phyloP scores from a whole-genome alignment of 192 early-diverging fungal genomes.

The Umbelopsis vinacea region DNA sequence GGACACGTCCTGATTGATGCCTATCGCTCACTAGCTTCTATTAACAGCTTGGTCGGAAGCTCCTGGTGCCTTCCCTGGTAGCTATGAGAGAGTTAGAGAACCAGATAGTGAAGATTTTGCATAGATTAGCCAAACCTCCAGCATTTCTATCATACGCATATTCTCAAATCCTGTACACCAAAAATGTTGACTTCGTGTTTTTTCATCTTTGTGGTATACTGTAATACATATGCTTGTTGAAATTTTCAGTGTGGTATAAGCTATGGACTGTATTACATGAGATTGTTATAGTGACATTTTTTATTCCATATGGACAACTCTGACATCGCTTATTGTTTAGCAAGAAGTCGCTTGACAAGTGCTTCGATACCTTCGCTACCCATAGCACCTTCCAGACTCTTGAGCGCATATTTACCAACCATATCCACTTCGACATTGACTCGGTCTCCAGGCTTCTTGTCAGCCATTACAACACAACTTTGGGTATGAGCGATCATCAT shows the following conservation, averaged over 20 bases:
- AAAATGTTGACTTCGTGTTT: background rate
- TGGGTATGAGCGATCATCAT: slow-evolving; percentile 98
- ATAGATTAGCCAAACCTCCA: background rate
- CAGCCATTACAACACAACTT: slow-evolving; percentile 76
- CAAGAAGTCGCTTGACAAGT: slow-evolving; percentile 25
- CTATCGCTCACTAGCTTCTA: background rate
- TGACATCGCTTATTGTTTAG: background rate
- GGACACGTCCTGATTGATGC: background rate
- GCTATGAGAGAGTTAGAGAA: slow-evolving; percentile 34
- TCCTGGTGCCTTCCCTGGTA: slow-evolving; percentile 36
- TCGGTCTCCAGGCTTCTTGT: slow-evolving; percentile 67
- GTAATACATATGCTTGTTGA: background rate
- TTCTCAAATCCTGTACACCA: background rate
- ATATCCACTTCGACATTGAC: slow-evolving; percentile 99
- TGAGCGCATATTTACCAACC: slow-evolving; percentile 90
- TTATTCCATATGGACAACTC: background rate
- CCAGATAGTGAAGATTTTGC: slow-evolving; percentile 28
- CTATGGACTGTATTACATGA: no score
- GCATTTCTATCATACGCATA: background rate
- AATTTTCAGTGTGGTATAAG: background rate
- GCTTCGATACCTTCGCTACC: slow-evolving; percentile 49
- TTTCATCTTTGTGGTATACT: slow-evolving; percentile 1
- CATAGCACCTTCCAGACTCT: slow-evolving; percentile 78
- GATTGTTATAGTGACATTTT: background rate
- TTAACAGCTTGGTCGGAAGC: slow-evolving; percentile 32